phyloP scores from a whole-genome alignment of 2,329 filamentous ascomycete species.

The Xylaria sp. region DNA sequence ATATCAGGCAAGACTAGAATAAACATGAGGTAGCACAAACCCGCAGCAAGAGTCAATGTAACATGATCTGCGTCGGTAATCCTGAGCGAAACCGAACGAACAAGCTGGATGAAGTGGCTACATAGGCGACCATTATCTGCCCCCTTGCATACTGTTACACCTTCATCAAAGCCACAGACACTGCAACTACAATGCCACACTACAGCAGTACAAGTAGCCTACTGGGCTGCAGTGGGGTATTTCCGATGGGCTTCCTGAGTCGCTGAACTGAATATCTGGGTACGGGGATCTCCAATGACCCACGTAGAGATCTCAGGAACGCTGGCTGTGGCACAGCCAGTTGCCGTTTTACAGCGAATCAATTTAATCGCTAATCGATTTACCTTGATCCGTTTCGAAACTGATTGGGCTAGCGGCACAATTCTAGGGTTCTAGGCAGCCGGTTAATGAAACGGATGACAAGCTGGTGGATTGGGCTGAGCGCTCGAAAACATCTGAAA shows the following conservation, averaged over 20 bases:
- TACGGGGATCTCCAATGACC: not conserved
- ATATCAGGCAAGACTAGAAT: not conserved
- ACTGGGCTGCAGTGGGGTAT: not conserved
- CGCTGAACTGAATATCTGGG: not conserved
- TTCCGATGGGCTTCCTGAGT: not conserved
- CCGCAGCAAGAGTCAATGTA: slow-evolving; percentile 12
- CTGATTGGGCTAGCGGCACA: slow-evolving; percentile 1
- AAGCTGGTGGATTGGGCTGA: not conserved
- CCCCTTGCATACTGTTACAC: slow-evolving; percentile 11
- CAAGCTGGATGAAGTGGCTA: not conserved
- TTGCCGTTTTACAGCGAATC: slow-evolving; percentile 11
- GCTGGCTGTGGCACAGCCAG: slow-evolving; percentile 18
- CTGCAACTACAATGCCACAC: not conserved
- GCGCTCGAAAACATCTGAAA: not conserved
- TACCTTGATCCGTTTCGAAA: not conserved
- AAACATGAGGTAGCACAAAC: slow-evolving; percentile 15
- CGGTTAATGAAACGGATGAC: not conserved
- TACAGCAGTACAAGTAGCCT: not conserved
- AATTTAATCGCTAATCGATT: slow-evolving; percentile 12
- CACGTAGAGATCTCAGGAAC: slow-evolving; percentile 15
- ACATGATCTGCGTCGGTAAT: slow-evolving; percentile 13
- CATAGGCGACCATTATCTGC: slow-evolving; percentile 3
- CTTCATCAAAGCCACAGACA: slow-evolving; percentile 7
- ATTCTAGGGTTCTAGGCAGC: not conserved
- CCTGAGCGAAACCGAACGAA: slow-evolving; percentile 14